A percentile compares a stretch with the other conserved stretches of the same genome.
Evolutionary conservation across 306 rosid species (phyloP).

Genomic region (Cucumis hystrix): DNA sequence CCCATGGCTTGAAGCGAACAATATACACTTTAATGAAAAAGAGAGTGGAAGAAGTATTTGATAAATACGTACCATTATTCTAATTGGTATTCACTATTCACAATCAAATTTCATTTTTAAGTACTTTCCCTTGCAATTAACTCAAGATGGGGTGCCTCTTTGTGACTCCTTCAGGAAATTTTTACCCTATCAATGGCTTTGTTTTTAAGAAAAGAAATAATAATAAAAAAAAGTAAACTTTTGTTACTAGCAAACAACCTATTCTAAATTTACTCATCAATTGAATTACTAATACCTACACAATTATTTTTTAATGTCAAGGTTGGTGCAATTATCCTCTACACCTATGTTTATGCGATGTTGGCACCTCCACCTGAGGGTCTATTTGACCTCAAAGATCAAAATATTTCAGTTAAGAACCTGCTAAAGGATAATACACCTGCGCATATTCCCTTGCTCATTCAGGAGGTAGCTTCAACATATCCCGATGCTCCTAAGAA

Average conservation of each 20-base stretch:
- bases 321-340: slow-evolving; percentile 96
- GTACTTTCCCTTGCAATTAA: background rate
- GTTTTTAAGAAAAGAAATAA: background rate
- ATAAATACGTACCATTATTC: background rate
- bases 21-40: background rate
- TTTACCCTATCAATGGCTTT: background rate
- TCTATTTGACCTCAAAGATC: slow-evolving; percentile 52
- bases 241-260: background rate
- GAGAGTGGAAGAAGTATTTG: background rate
- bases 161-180: background rate
- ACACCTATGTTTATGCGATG: slow-evolving; percentile 86
- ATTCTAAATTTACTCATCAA: background rate
- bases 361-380: slow-evolving; percentile 94
- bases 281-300: background rate
- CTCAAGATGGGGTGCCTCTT: background rate
- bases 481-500: slow-evolving; percentile 21
- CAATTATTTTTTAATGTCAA: slow-evolving; percentile 19
- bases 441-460: slow-evolving; percentile 59
- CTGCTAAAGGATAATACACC: slow-evolving; percentile 15
- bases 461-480: slow-evolving; percentile 17
- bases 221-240: background rate
- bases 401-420: slow-evolving; percentile 40
- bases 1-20: background rate
- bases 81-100: background rate
- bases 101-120: background rate